Conservation (phyloP, 345 rosid genomes). For the Syzygium jambos region DNA sequence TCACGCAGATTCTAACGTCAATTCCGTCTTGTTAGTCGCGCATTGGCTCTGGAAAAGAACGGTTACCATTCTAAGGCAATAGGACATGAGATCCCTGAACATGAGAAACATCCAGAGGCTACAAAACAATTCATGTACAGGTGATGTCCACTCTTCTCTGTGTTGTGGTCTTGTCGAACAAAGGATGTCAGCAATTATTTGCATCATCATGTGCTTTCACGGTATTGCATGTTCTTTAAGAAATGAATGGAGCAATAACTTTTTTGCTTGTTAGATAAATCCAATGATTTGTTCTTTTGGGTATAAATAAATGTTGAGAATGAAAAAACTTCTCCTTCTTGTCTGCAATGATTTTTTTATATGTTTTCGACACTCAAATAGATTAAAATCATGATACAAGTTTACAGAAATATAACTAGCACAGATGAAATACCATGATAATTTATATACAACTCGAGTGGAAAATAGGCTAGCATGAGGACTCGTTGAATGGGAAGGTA, state of each 20-base stretch:
- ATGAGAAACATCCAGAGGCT: background rate
- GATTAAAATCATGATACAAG: background rate
- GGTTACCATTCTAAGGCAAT: background rate
- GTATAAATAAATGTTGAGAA: too few relatives aligned
- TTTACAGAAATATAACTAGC: background rate
- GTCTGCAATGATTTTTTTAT: background rate
- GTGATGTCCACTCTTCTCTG: fast-evolving
- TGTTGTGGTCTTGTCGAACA: background rate
- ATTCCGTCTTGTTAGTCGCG: background rate
- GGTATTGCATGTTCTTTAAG: background rate
- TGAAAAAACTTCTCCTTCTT: background rate
- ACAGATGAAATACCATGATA: background rate
- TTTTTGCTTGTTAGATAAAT: background rate
- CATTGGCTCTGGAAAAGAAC: background rate
- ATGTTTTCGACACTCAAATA: background rate
- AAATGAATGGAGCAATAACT: too few relatives aligned
- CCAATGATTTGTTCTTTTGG: background rate
- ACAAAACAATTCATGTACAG: background rate
- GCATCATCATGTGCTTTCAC: background rate
- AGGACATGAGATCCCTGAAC: background rate
- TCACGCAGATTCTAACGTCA: background rate
- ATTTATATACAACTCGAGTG: background rate
- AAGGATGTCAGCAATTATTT: background rate
- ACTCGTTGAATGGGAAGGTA: too few relatives aligned
- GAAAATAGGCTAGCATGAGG: too few relatives aligned